Percentiles rank a stretch among this genome's conserved stretches.
phyloP scores from a whole-genome alignment of 176 grass and related monocot species.

The Guadua angustifolia region DNA sequence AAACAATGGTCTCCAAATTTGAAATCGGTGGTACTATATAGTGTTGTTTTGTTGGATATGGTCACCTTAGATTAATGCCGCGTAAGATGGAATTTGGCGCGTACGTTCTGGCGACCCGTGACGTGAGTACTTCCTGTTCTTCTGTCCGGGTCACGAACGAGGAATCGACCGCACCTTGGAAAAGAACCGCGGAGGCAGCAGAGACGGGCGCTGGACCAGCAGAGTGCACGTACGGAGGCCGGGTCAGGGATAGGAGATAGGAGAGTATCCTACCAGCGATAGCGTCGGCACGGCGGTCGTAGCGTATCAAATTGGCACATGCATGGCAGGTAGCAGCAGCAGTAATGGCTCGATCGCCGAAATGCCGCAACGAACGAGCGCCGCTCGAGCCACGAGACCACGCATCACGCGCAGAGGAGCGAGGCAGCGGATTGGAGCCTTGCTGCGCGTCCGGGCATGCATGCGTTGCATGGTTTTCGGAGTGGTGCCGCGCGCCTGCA shows the following conservation, averaged over 20 bases:
- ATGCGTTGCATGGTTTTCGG: background rate
- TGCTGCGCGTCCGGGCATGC: slow-evolving; percentile 24
- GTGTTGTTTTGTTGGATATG: background rate
- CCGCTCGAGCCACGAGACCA: slow-evolving; percentile 15
- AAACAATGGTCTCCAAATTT: too few species aligned
- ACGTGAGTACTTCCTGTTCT: slow-evolving; percentile 47
- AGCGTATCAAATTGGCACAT: background rate
- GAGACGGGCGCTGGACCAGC: slow-evolving; percentile 33
- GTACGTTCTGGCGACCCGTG: background rate
- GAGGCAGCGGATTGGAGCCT: slow-evolving; percentile 16
- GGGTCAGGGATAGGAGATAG: background rate
- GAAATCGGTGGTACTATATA: too few species aligned
- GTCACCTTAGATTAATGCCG: background rate
- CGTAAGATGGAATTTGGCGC: background rate
- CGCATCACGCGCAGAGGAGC: background rate
- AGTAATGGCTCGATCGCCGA: background rate
- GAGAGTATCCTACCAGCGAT: background rate
- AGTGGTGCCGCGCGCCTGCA: background rate
- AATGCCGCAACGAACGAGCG: slow-evolving; percentile 11
- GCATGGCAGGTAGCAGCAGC: slow-evolving; percentile 1
- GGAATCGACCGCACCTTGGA: slow-evolving; percentile 31
- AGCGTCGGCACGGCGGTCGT: slow-evolving; percentile 18
- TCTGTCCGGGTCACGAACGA: slow-evolving; percentile 33
- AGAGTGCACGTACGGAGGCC: background rate
- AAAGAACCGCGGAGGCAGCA: slow-evolving; percentile 11